Evolutionary conservation across 768 basidiomycete genomes (phyloP), one percentile per base, ranked within the genome.

Genomic region (Strobilomyces echinocephalus): DNA sequence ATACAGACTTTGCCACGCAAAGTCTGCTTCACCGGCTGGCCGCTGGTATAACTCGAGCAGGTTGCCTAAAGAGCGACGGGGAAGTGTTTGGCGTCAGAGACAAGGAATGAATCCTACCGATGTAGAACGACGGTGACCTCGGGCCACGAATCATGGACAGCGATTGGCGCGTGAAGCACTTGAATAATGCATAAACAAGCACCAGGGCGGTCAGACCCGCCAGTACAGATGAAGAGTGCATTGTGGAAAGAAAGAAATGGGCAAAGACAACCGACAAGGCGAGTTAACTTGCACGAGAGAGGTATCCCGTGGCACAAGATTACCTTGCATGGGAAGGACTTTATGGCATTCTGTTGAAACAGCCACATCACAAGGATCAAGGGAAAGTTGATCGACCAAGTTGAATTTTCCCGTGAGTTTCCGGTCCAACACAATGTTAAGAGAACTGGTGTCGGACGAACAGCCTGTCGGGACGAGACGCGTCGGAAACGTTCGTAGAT

Each of bases 1-100:
- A 40, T 71, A 70, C 45, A 42, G 55, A 33, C 33, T 54, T 11
- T 65, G 64, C 70, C 70, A 70, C 31, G 42, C 48, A 41, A 71
- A 63, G 20, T 69, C 70, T 18, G 63, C 49, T 38, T 63, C 68
- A 14, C 61, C 69, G 16, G 50, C 60, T 34, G 62, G 62, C 38
- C 55, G 53, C 49, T 64, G 64, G 28, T 60, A 56, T 14, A 69
- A 3, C 20, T 71, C 61, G 1, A 54, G 50, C 36, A 68, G 26
- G 49, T 71, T 63, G 1, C 69, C 69, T 70, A 26, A 12, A 15
- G 5, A 8, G 12, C 12, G 47, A 35, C 8, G 11, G 69, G 16
- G 24, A 43, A 36, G 46, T 21, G 30, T 6, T 67, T 68, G 48
- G 31, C 10, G 1, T 20, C 14, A 46, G 6, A 10, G 34, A 21